These are phyloP conservation scores for Talaromyces albobiverticillius DNA, from an alignment of 2,329 filamentous ascomycete species.

Conservation along the genomic window DNA sequence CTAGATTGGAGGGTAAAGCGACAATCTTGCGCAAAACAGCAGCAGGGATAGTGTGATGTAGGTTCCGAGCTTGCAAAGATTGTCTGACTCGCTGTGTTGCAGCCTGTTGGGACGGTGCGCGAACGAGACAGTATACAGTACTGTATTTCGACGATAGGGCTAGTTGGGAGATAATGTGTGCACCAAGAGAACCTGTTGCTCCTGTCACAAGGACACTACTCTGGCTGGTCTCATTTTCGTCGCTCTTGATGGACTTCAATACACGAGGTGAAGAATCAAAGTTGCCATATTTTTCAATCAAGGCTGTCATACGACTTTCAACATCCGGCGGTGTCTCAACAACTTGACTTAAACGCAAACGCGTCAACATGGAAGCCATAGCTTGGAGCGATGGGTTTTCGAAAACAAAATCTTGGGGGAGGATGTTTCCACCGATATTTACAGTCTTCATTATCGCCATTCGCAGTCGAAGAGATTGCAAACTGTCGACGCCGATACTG, in stretches of 20 bases:
- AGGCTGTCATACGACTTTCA: conserved; percentile 40
- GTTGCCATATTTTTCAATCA: conserved; percentile 46
- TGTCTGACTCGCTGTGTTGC: conserved; percentile 46
- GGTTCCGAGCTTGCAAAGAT: conserved; percentile 39
- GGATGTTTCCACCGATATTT: conserved; percentile 44
- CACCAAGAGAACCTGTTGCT: conserved; percentile 63
- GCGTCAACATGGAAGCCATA: conserved; percentile 46
- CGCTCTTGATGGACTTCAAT: conserved; percentile 17
- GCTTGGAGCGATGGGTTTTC: conserved; percentile 52
- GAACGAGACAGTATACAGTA: conserved; percentile 57
- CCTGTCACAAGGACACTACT: conserved; percentile 58
- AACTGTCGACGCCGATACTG: conserved; percentile 54
- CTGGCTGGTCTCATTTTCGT: not conserved
- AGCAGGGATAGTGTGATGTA: conserved; percentile 21
- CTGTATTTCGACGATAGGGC: conserved; percentile 29
- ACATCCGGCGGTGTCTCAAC: conserved; percentile 25
- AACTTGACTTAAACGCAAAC: conserved; percentile 37
- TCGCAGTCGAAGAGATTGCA: conserved; percentile 58
- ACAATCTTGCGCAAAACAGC: conserved; percentile 36
- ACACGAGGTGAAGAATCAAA: conserved; percentile 27
- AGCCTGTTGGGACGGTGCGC: conserved; percentile 43
- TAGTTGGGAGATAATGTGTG: conserved; percentile 54
- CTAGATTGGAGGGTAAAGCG: conserved; percentile 49
- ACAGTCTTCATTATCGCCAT: conserved; percentile 51
- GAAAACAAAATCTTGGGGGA: conserved; percentile 56